Evolutionary conservation across 2,329 filamentous ascomycete genomes (phyloP).

Genomic region (Diaporthe sp.): DNA sequence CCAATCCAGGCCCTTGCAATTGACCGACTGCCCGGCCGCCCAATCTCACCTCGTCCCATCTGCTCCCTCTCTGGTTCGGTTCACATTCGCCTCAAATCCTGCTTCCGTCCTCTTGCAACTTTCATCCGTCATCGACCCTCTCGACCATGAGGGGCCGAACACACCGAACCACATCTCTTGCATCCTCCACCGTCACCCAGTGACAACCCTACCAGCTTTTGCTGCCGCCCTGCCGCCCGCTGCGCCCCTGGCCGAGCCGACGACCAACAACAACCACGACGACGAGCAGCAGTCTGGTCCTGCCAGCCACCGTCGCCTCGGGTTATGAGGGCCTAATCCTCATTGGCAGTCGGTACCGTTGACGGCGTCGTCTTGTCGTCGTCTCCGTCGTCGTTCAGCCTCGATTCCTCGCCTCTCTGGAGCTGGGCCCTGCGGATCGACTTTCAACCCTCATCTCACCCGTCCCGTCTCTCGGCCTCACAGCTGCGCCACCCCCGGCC

Average conservation of each 20-base stretch:
- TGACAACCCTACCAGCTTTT: constrained; percentile 1
- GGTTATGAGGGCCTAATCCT: constrained; percentile 32
- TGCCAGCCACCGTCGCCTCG: constrained; percentile 25
- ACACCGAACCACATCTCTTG: constrained; percentile 1
- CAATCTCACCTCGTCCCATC: constrained; percentile 29
- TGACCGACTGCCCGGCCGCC: constrained; percentile 13
- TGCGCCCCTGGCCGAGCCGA: background rate
- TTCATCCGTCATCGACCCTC: constrained; percentile 25
- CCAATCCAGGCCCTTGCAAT: background rate
- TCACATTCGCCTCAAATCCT: constrained; percentile 23
- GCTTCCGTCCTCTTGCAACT: constrained; percentile 1
- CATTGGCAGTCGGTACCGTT: constrained; percentile 32
- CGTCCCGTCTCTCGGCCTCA: constrained; percentile 19
- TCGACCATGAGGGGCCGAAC: constrained; percentile 28
- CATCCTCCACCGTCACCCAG: constrained; percentile 10
- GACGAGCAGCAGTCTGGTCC: background rate
- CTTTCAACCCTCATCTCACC: background rate
- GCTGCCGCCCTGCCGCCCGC: background rate
- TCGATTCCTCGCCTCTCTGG: background rate
- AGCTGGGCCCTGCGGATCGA: constrained; percentile 15
- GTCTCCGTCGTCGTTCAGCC: background rate
- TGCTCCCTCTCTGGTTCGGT: background rate
- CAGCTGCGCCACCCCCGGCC: constrained; percentile 11
- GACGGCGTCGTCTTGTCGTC: constrained; percentile 21
- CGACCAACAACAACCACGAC: background rate